phyloP scores from a whole-genome alignment of 305 asterid species.

The Fraxinus dipetala region DNA sequence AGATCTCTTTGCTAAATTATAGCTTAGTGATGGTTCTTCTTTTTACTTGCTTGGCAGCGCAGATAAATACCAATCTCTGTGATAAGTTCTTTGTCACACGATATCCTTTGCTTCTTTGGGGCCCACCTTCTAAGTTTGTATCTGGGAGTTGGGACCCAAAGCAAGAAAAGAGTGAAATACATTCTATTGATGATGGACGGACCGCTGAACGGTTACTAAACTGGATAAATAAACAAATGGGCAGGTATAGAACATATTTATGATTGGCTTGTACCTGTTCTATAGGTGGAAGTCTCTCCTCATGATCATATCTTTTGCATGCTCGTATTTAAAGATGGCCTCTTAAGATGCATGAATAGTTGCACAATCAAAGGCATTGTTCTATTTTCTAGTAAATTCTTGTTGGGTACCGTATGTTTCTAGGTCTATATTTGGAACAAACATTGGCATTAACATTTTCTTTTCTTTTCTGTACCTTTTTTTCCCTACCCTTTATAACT shows the following conservation, averaged over 20 bases:
- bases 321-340: slow-evolving; percentile 11
- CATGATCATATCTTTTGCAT: neutral
- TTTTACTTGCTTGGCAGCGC: slow-evolving; percentile 73
- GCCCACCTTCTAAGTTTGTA: slow-evolving; percentile 71
- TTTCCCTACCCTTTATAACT: slow-evolving; percentile 1
- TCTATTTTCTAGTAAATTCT: neutral
- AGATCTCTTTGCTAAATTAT: slow-evolving; percentile 9
- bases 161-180: slow-evolving; percentile 53
- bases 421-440: slow-evolving; percentile 11
- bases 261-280: slow-evolving; percentile 12
- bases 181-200: slow-evolving; percentile 47
- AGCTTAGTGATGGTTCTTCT: slow-evolving; percentile 38
- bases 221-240: slow-evolving; percentile 73
- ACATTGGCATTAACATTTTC: neutral
- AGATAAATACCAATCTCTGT: slow-evolving; percentile 72
- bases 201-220: slow-evolving; percentile 63
- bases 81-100: slow-evolving; percentile 66
- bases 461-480: neutral
- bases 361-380: neutral
- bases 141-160: slow-evolving; percentile 61
- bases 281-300: neutral
- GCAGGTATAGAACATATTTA: slow-evolving; percentile 43
- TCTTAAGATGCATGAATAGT: slow-evolving; percentile 17
- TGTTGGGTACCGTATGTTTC: neutral
- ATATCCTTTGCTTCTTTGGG: slow-evolving; percentile 82